Conservation (phyloP, 2,329 filamentous ascomycete species). For the Hypoxylon sp. region DNA sequence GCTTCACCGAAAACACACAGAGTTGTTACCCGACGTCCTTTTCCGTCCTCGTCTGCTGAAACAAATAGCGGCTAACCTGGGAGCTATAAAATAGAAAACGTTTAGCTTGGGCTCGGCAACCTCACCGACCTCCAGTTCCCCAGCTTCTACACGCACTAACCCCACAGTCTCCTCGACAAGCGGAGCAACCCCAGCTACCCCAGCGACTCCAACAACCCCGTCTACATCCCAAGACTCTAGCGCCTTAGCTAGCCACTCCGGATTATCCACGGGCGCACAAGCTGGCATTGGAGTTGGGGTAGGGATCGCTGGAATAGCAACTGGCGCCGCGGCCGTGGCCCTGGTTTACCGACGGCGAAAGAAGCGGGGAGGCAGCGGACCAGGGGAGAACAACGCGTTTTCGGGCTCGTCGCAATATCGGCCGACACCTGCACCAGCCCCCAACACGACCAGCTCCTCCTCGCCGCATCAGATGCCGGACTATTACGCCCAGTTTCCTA, state of each 20-base stretch:
- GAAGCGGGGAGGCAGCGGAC: conserved; percentile 5
- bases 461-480: conserved; percentile 1
- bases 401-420: conserved; percentile 26
- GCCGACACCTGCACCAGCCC: conserved; percentile 12
- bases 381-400: not conserved
- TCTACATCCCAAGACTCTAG: conserved; percentile 16
- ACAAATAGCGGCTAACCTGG: conserved; percentile 4
- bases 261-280: conserved; percentile 23
- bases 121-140: conserved; percentile 31
- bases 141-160: conserved; percentile 24
- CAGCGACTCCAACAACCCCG: not conserved
- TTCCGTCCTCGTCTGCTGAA: conserved; percentile 11
- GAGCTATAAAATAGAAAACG: conserved; percentile 27
- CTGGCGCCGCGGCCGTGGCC: conserved; percentile 11
- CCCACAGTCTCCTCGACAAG: conserved; percentile 14
- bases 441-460: conserved; percentile 4
- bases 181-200: not conserved
- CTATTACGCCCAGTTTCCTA: conserved; percentile 10
- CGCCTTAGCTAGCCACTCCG: conserved; percentile 2
- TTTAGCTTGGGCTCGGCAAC: conserved; percentile 30
- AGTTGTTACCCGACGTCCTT: conserved; percentile 14
- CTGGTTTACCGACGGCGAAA: conserved; percentile 16
- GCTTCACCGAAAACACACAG: conserved; percentile 12
- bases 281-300: conserved; percentile 34
- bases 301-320: conserved; percentile 21